These are phyloP conservation scores for Kurtzmaniella quercitrusa DNA, from an alignment of 1,139 yeast genomes.

Conservation along the genomic window DNA sequence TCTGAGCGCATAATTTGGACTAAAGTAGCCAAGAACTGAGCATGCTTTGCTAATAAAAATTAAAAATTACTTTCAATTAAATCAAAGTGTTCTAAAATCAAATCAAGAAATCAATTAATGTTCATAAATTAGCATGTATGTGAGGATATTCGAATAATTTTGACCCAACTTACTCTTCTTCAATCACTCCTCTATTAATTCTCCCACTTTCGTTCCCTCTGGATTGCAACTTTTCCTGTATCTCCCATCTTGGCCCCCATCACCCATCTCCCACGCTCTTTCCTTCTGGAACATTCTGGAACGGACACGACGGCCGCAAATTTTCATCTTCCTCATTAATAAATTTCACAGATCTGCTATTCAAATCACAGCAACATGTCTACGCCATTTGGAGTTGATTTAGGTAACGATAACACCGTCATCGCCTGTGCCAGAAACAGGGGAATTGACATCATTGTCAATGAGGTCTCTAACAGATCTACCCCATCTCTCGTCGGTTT, in stretches of 20 bases:
- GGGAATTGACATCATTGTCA: conserved; percentile 96
- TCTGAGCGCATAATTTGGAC: too few species aligned
- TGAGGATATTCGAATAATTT: too few species aligned
- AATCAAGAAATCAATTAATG: too few species aligned
- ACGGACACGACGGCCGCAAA: conserved; percentile 8
- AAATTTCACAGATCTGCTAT: not conserved
- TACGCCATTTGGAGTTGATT: conserved; percentile 96
- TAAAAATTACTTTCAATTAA: too few species aligned
- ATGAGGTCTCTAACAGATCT: conserved; percentile 96
- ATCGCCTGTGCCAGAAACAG: conserved; percentile 98
- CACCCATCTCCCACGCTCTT: not conserved
- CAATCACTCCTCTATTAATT: too few species aligned
- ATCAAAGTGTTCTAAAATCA: too few species aligned
- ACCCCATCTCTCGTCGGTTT: conserved; percentile 96
- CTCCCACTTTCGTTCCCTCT: too few species aligned
- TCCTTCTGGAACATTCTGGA: conserved; percentile 11
- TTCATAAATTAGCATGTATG: too few species aligned
- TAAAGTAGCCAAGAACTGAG: too few species aligned
- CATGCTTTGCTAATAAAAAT: too few species aligned
- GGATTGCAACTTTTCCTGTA: too few species aligned
- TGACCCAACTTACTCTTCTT: too few species aligned
- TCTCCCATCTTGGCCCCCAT: not conserved
- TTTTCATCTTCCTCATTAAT: conserved; percentile 2
- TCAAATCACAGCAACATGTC: conserved; percentile 27
- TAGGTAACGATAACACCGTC: conserved; percentile 92